phyloP scores from a whole-genome alignment of 768 basidiomycete genomes.

The Paxillus ammoniavirescens region DNA sequence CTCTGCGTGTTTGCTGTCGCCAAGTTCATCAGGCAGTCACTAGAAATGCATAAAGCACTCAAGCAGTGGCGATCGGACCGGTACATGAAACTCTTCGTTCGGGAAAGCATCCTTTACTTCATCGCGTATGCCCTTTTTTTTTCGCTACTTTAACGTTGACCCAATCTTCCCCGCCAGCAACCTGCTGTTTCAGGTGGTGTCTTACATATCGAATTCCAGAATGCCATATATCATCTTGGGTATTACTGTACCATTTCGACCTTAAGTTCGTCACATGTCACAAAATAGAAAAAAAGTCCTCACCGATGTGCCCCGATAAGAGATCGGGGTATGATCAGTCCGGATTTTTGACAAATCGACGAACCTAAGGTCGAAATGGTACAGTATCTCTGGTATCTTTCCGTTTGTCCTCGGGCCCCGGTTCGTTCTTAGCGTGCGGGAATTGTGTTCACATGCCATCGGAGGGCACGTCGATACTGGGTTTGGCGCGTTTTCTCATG shows the following conservation, averaged over 20 bases:
- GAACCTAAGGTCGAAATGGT: too few relatives aligned
- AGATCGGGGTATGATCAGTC: too few relatives aligned
- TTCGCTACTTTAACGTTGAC: neutral
- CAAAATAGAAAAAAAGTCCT: too few relatives aligned
- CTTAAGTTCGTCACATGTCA: too few relatives aligned
- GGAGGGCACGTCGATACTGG: too few relatives aligned
- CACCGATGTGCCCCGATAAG: too few relatives aligned
- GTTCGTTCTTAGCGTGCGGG: too few relatives aligned
- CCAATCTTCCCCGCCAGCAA: neutral
- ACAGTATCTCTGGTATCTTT: neutral
- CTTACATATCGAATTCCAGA: too few relatives aligned
- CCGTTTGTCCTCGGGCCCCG: constrained; percentile 1
- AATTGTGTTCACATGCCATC: too few relatives aligned
- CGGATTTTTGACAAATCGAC: too few relatives aligned
- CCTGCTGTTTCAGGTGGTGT: neutral
- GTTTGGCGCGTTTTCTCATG: neutral
- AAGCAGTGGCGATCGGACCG: constrained; percentile 6
- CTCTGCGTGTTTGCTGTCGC: constrained; percentile 5
- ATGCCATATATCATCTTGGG: neutral
- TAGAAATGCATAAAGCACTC: constrained; percentile 6
- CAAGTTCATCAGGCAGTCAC: neutral
- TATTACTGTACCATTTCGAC: too few relatives aligned
- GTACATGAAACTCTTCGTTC: constrained; percentile 2
- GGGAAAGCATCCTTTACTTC: constrained; percentile 11
- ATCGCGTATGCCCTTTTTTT: constrained; percentile 3